A percentile compares a stretch with the other conserved stretches of the same genome.
Evolutionary conservation across 176 grass and related monocot species (phyloP).

Genomic region (maize (Zea mays)): DNA sequence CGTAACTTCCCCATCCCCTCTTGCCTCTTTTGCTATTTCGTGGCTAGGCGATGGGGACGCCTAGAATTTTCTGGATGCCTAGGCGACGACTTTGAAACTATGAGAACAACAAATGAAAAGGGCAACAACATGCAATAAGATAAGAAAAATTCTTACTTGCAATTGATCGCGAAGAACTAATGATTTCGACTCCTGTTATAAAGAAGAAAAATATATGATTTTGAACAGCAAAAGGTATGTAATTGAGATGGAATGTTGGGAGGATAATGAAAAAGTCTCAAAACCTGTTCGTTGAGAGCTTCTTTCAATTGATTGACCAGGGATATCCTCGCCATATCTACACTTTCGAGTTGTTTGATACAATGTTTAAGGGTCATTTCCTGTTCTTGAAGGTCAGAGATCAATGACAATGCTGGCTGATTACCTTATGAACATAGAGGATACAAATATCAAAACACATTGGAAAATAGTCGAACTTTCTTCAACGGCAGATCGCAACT

Average conservation of each 20-base stretch:
- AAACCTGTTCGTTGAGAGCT: conserved; percentile 81
- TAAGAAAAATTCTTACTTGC: conserved; percentile 62
- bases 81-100: too few relatives aligned
- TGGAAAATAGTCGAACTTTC: conserved; percentile 17
- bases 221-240: conserved; percentile 6
- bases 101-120: too few relatives aligned
- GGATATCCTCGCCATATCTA: conserved; percentile 43
- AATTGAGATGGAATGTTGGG: conserved; percentile 11
- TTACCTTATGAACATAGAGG: conserved; percentile 51
- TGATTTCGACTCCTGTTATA: conserved; percentile 68
- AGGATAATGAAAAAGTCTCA: conserved; percentile 35
- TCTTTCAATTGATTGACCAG: conserved; percentile 74
- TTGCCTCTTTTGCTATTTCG: too few relatives aligned
- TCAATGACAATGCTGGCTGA: conserved; percentile 58
- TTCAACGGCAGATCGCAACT: conserved; percentile 5
- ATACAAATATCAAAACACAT: conserved; percentile 23
- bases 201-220: conserved; percentile 29
- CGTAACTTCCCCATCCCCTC: too few relatives aligned
- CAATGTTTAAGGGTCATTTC: conserved; percentile 62
- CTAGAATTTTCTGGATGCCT: too few relatives aligned
- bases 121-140: background rate
- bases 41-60: too few relatives aligned
- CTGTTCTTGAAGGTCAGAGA: conserved; percentile 66
- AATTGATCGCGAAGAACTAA: conserved; percentile 60
- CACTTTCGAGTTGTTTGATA: conserved; percentile 65